Evolutionary conservation across 2,329 filamentous ascomycete genomes (phyloP), one percentile per base, ranked within the genome.

Genomic region (Cytospora paraplurivora): DNA sequence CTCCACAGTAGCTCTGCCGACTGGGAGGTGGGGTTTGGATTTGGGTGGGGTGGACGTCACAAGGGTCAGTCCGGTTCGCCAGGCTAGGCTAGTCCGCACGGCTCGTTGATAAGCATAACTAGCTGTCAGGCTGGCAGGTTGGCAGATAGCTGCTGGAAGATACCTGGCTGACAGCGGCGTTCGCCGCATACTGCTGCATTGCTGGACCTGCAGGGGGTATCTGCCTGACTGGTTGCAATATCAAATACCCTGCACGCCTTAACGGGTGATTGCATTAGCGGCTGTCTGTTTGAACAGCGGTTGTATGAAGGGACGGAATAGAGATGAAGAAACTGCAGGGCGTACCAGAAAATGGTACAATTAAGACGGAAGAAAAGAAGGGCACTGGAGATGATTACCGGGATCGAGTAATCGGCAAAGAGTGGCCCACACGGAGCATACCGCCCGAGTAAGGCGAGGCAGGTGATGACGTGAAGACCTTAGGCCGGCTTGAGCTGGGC

Each of bases 211-310:
- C 51, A 33, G 51, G 54, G n/a, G 33, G 38, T 19, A 52, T 55
- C 15, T 38, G 37, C 37, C 50, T 52, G 41, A 21, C 38, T 55
- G 51, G 59, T 19, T 34, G 51, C 49, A 49, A 61, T 32, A 52
- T 37, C 51, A 49, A 33, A 44, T 55, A 5, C 63, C 56, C 61
- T 66, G 64, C 41, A 59, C 47, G 57, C 38, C 47, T 52, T 62
- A 56, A 56, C 66, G 67, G 67, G 59, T 63, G 34, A 35, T 50
- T 65, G 66, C 67, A 67, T 68, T 67, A 67, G 67, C 61, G 63
- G 47, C 52, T 59, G 56, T 65, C 71, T 72, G 70, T 71, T 73
- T 72, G 72, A 68, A 70, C 68, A 65, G 70, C 70, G 67, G 64
- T 69, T 62, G 67, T 64, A 67, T 67, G 53, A 55, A 62, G 62